A percentile compares a stretch with the other conserved stretches of the same genome.
Evolutionary conservation across 768 basidiomycete species (phyloP).

Genomic region (Leccinum obscurum): DNA sequence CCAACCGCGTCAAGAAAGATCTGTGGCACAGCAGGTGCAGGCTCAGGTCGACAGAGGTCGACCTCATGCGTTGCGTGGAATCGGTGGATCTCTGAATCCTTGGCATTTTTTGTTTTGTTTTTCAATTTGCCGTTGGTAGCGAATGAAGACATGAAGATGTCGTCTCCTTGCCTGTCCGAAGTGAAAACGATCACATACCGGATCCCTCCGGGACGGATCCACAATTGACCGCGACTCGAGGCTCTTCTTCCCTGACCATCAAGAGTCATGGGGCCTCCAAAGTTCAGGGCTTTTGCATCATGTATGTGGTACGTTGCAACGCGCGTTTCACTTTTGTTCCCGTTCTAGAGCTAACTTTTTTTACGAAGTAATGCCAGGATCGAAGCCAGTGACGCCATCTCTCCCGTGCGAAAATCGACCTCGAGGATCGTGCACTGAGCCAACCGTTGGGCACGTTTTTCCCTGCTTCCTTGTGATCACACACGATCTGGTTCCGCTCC

Average conservation of each 20-base stretch:
- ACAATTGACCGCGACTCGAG: not conserved
- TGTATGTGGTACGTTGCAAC: not conserved
- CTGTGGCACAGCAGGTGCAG: not conserved
- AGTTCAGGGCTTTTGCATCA: not conserved
- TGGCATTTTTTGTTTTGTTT: not conserved
- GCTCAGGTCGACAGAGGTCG: not conserved
- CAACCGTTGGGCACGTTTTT: not conserved
- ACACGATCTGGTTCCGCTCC: not conserved
- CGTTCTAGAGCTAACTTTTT: not conserved
- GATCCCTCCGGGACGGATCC: not conserved
- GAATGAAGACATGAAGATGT: not conserved
- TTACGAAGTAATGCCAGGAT: not conserved
- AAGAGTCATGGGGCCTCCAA: not conserved
- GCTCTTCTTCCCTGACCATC: not conserved
- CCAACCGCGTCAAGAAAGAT: not conserved
- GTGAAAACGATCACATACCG: not conserved
- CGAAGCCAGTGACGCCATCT: not conserved
- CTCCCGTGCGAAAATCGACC: not conserved
- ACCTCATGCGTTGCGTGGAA: not conserved
- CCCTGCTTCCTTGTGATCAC: not conserved
- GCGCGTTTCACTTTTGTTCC: not conserved
- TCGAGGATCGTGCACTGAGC: not conserved
- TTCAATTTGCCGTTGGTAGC: not conserved
- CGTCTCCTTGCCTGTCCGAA: not conserved
- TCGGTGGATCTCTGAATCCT: not conserved